Evolutionary conservation across 2,329 filamentous ascomycete species (phyloP), one percentile per base, ranked within the genome.

Genomic region (Aspergillus viridinutans): DNA sequence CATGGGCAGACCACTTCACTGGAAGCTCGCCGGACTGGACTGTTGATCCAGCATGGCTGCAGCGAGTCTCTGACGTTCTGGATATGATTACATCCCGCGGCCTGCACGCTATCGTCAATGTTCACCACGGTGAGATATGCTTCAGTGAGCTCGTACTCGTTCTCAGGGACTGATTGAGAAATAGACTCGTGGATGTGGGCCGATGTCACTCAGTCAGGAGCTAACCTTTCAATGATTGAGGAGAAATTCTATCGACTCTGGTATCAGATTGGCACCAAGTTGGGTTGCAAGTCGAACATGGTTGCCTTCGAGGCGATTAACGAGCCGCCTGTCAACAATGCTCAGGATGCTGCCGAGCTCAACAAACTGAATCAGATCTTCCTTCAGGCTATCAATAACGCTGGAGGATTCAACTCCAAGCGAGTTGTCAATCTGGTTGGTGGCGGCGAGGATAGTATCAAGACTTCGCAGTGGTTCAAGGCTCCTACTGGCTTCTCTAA

Each of bases 241-340:
- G 81, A 84, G 60, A 80, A 80, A 59, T 82, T 86, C 58, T 78
- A 80, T 26, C 72, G 74, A 9, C 74, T 84, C 2, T 86, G 83
- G 84, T 73, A 78, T 23, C 84, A 86, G 63, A 84, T 85, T 59
- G 83, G 77, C 10, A 74, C 72, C 3, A 79, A 79, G 57, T 70
- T 85, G 25, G 81, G 76, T 1, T 84, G 81, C 71, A 83, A 83
- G 65, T 78, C 80, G 1, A 78, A 77, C 28, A 69, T 74, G 17
- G 76, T 86, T 2, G 80, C 82, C 1, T 82, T 86, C 54, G 84
- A 86, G 64, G 75, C 83, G 1, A 81, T 86, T 64, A 86, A 86
- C 58, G 83, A 86, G 63, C 81, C 83, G 0, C 78, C 82, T 0
- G 82, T 80, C 45, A 76, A 78, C 0, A 83, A 78, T 0, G 75